Evolutionary conservation across 352 stramenopile genomes (phyloP), one percentile per base, ranked within the genome.

Genomic region (Phytophthora melonis): DNA sequence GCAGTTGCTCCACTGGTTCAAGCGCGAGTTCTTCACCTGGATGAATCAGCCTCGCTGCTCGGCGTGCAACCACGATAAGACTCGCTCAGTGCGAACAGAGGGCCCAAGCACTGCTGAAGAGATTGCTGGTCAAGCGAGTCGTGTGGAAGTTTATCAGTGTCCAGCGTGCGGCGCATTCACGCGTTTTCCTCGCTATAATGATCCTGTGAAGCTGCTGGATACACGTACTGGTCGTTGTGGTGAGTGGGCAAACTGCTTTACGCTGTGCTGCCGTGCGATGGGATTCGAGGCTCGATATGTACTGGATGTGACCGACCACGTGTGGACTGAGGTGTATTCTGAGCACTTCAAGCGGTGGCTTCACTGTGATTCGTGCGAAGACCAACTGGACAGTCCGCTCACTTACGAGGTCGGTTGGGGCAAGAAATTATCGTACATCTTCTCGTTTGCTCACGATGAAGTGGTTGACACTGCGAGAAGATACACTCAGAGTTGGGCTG

Each of bases 351-450:
- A 93, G 63, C 78, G 90, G 58, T 99, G 95, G 95, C 72, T 99
- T n/a, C 95, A 98, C 78, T 97, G 90, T 34, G 97, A 99, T 81
- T 87, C 88, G 3, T 99, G 97, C 74, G 97, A 99, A 84, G 85
- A 97, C 32, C 82, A 98, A 55, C 89, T 99, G 30, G 93, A 99
- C 70, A 84, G 87, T 66, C 92, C 95, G 11, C 85, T 97, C 21
- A 98, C 98, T 49, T 99, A 99, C 66, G 97, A 99, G 79, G 82
- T 96, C 60, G 97, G 95, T 11, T 99, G 97, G 95, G 95, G 94
- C 1, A 99, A 99, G 62, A 90, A 98, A 43, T 75, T 98, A 0
- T 95, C 86, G 62, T 98, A 98, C 71, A 94, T 98, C 36, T 91
- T 98, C 67, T 95, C 95, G 6, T 92, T 97, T 56, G 83, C 81